These are phyloP conservation scores for Termitomyces sp. DNA, from an alignment of 768 basidiomycete genomes.

Conservation along the genomic window DNA sequence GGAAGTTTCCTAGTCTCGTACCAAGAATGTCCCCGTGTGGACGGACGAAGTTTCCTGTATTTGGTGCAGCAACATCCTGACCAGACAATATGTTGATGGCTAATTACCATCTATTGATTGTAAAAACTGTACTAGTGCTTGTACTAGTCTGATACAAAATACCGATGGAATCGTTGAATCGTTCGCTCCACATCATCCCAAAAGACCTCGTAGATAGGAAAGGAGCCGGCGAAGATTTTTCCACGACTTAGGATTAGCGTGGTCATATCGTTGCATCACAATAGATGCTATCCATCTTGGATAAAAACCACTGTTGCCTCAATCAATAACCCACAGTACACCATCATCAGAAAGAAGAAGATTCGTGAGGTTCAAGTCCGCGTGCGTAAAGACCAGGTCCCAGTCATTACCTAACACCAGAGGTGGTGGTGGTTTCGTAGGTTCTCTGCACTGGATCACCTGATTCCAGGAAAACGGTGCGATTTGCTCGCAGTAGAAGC, in stretches of 20 bases:
- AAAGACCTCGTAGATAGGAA: background rate
- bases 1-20: no score
- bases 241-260: background rate
- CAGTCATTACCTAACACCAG: background rate
- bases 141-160: background rate
- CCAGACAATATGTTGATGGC: background rate
- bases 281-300: conserved; percentile 23
- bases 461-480: background rate
- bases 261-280: conserved; percentile 3
- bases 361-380: conserved; percentile 24
- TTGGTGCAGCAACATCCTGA: no score
- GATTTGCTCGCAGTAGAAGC: background rate
- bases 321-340: conserved; percentile 28
- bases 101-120: no score
- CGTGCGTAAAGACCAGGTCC: conserved; percentile 22
- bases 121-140: no score
- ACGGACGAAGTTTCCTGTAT: no score
- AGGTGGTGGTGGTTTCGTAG: background rate
- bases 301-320: conserved; percentile 22
- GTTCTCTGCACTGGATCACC: background rate
- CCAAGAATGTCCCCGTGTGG: no score
- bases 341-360: conserved; percentile 22
- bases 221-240: background rate
- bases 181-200: background rate
- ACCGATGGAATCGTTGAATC: background rate